Percentiles rank a stretch among this genome's conserved stretches.
Conservation (phyloP, 2,329 filamentous ascomycete genomes). For the Colletotrichum agaves region DNA sequence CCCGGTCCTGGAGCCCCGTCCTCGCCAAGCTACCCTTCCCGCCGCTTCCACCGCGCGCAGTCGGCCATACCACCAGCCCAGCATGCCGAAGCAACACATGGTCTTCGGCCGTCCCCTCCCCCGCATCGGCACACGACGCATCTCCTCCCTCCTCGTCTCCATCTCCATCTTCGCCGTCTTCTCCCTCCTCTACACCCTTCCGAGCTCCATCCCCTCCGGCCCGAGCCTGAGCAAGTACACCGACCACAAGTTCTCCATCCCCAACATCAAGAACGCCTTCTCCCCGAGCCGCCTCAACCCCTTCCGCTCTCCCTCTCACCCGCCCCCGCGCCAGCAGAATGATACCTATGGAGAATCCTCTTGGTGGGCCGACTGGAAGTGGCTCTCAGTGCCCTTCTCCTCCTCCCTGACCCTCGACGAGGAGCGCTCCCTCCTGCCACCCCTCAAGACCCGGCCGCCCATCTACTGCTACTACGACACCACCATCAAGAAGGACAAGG, state of each 20-base stretch:
- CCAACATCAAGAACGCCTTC: constrained; percentile 57
- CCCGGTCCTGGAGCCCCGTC: not conserved
- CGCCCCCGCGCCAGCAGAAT: constrained; percentile 78
- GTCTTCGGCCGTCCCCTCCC: constrained; percentile 61
- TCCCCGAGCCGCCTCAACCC: constrained; percentile 68
- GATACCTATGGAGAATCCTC: constrained; percentile 81
- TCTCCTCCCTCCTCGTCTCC: constrained; percentile 61
- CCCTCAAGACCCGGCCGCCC: constrained; percentile 73
- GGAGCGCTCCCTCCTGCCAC: constrained; percentile 84
- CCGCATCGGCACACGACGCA: constrained; percentile 62
- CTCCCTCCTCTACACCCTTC: constrained; percentile 63
- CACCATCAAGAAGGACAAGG: constrained; percentile 69
- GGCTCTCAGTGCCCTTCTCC: constrained; percentile 87
- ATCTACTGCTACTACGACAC: constrained; percentile 94
- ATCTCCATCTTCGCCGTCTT: constrained; percentile 65
- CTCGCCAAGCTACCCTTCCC: not conserved
- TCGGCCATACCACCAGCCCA: constrained; percentile 24
- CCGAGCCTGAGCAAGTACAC: constrained; percentile 60
- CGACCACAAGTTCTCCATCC: constrained; percentile 61
- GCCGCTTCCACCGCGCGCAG: constrained; percentile 12
- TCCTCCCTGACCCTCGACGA: constrained; percentile 83
- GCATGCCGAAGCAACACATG: constrained; percentile 46
- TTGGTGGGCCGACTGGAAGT: constrained; percentile 92
- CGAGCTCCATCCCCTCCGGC: constrained; percentile 58
- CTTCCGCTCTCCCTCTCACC: constrained; percentile 76